Percentiles rank a stretch among this genome's conserved stretches.
Conservation (phyloP, 192 early-diverging fungal genomes). For the Phycomyces nitens region DNA sequence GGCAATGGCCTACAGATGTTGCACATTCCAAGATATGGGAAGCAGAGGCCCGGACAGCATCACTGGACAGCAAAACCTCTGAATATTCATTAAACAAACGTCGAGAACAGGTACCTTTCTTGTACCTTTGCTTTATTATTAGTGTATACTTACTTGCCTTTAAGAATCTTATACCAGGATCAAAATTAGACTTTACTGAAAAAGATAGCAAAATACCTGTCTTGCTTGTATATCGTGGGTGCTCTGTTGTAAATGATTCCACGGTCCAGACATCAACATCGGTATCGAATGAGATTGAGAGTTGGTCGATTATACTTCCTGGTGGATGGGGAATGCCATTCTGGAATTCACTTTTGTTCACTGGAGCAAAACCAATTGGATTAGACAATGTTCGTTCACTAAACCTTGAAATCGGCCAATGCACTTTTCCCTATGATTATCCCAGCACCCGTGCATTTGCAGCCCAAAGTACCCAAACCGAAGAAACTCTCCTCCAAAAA, state of each 20-base stretch:
- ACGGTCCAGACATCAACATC: slow-evolving; percentile 25
- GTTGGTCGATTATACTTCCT: slow-evolving; percentile 85
- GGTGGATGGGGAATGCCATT: slow-evolving; percentile 79
- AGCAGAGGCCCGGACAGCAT: slow-evolving; percentile 33
- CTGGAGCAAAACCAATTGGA: slow-evolving; percentile 79
- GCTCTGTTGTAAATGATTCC: background rate
- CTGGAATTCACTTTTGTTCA: slow-evolving; percentile 88
- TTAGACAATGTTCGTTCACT: slow-evolving; percentile 65
- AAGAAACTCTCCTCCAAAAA: slow-evolving; percentile 38
- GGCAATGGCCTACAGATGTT: slow-evolving; percentile 56
- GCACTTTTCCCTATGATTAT: slow-evolving; percentile 84
- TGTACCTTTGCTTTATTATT: no score
- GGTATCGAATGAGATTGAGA: slow-evolving; percentile 38
- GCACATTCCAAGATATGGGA: slow-evolving; percentile 60
- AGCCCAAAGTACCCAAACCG: slow-evolving; percentile 26
- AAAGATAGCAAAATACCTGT: slow-evolving; percentile 72
- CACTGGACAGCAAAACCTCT: slow-evolving; percentile 41
- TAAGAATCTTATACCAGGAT: slow-evolving; percentile 47
- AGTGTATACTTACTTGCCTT: no score
- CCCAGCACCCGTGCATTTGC: slow-evolving; percentile 71
- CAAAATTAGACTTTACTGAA: slow-evolving; percentile 48
- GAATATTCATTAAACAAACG: slow-evolving; percentile 57
- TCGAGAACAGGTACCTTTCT: slow-evolving; percentile 30
- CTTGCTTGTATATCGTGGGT: slow-evolving; percentile 73
- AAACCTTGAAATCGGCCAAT: slow-evolving; percentile 71